These are phyloP conservation scores for Elsinoe perseae DNA, from an alignment of 2,329 filamentous ascomycete species.

Conservation along the genomic window DNA sequence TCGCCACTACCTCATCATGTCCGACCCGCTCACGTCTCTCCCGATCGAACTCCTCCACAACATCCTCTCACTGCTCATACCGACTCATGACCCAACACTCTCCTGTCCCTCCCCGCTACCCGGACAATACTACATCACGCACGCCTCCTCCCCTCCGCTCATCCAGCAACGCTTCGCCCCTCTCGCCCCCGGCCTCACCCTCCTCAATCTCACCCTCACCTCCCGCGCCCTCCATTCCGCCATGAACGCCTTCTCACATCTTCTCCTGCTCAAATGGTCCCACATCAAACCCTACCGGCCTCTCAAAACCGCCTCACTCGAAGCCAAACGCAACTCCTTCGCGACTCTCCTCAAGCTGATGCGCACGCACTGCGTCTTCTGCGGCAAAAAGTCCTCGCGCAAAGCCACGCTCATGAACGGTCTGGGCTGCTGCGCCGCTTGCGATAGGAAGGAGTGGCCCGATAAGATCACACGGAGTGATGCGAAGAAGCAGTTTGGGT, in stretches of 20 bases:
- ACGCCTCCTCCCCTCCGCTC: constrained; percentile 18
- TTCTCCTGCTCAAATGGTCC: constrained; percentile 23
- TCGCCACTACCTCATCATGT: neutral
- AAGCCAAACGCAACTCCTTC: constrained; percentile 12
- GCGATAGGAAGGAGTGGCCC: constrained; percentile 26
- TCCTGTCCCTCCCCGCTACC: neutral
- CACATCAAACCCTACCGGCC: constrained; percentile 23
- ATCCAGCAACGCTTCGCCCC: neutral
- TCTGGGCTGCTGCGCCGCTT: constrained; percentile 25
- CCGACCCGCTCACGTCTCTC: constrained; percentile 20
- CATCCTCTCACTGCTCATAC: constrained; percentile 25
- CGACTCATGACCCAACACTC: constrained; percentile 19
- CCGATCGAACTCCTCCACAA: constrained; percentile 26
- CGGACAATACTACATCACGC: neutral
- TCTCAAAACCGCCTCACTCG: constrained; percentile 2
- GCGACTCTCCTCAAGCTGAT: constrained; percentile 23
- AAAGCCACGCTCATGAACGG: constrained; percentile 27
- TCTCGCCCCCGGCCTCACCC: neutral
- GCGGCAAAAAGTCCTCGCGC: constrained; percentile 24
- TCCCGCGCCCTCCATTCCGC: constrained; percentile 22
- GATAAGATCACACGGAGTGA: constrained; percentile 28
- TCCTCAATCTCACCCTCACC: constrained; percentile 23
- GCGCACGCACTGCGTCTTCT: constrained; percentile 26
- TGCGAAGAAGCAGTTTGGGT: constrained; percentile 22
- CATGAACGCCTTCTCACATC: constrained; percentile 25